Conservation (phyloP, 176 grass and related monocot species). For the Oryza meridionalis region DNA sequence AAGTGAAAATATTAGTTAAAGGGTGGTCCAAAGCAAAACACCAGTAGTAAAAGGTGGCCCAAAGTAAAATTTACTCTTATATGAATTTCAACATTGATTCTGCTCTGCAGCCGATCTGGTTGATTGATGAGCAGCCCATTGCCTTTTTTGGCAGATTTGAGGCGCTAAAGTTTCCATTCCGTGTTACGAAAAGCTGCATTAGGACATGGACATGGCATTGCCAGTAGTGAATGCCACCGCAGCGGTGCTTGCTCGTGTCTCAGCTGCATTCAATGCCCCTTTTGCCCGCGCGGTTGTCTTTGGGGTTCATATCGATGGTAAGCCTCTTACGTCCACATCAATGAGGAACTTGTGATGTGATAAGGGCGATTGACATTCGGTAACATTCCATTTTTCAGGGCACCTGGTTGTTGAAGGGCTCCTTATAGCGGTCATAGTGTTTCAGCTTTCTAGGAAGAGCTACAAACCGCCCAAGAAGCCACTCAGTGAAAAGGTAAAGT, state of each 20-base stretch:
- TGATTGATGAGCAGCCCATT: neutral
- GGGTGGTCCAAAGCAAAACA: too few relatives aligned
- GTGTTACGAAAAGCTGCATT: neutral
- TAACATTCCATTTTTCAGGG: slow-evolving; percentile 51
- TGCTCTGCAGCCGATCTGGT: slow-evolving; percentile 26
- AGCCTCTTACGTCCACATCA: slow-evolving; percentile 12
- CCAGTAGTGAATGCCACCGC: slow-evolving; percentile 70
- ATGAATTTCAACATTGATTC: neutral
- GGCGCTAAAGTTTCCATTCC: slow-evolving; percentile 6
- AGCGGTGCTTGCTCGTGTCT: slow-evolving; percentile 60
- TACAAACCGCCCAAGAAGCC: slow-evolving; percentile 96
- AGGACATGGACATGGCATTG: slow-evolving; percentile 60
- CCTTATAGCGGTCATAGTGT: slow-evolving; percentile 84
- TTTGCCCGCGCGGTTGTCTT: slow-evolving; percentile 81
- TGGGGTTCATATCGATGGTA: slow-evolving; percentile 90
- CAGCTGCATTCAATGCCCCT: slow-evolving; percentile 72
- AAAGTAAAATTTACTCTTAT: too few relatives aligned
- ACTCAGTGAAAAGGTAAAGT: slow-evolving; percentile 77
- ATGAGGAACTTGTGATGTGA: neutral
- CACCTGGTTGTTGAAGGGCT: slow-evolving; percentile 93
- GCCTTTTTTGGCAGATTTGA: slow-evolving; percentile 45
- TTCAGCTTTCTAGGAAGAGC: slow-evolving; percentile 93
- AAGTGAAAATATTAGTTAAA: too few relatives aligned
- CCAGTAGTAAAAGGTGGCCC: too few relatives aligned
- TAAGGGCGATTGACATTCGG: slow-evolving; percentile 37